Evolutionary conservation across 371 early-diverging fungal genomes (phyloP).

Genomic region (Rhizopus sp.): DNA sequence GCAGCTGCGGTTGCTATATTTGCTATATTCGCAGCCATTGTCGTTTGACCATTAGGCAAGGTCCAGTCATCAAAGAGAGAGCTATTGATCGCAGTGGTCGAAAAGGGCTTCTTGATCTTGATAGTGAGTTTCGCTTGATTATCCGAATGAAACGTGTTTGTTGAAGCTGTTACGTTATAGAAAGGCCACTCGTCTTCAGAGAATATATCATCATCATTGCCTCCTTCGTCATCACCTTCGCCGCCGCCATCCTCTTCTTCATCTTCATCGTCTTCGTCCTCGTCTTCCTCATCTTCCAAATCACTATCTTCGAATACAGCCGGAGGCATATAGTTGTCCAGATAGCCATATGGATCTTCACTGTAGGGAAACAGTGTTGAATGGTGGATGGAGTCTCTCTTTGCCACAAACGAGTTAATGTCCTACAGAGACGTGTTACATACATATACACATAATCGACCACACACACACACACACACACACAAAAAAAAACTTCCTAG

Average conservation of each 20-base stretch:
- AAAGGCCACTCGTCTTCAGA: slow-evolving; percentile 3
- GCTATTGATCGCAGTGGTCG: not conserved
- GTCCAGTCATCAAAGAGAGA: too few relatives aligned
- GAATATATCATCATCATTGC: slow-evolving; percentile 2
- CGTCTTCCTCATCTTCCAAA: slow-evolving; percentile 9
- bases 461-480: not conserved
- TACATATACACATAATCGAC: not conserved
- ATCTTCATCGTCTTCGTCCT: slow-evolving; percentile 20
- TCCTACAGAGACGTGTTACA: slow-evolving; percentile 24
- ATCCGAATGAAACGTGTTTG: not conserved
- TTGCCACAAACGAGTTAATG: slow-evolving; percentile 46
- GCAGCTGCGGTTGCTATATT: not conserved
- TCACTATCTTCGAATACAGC: slow-evolving; percentile 11
- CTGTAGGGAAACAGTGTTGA: slow-evolving; percentile 10
- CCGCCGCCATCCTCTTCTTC: slow-evolving; percentile 13
- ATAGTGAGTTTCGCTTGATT: slow-evolving; percentile 15
- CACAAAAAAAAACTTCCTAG: not conserved
- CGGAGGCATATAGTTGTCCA: not conserved
- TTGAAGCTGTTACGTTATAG: not conserved
- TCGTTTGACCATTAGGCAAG: too few relatives aligned
- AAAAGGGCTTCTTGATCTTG: slow-evolving; percentile 27
- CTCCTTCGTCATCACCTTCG: slow-evolving; percentile 10
- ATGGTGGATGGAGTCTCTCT: slow-evolving; percentile 39
- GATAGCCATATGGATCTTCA: not conserved
- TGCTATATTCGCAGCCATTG: slow-evolving; percentile 9